These are phyloP conservation scores for Chlamydomonas incerta DNA, from an alignment of 139 green algal species.

Conservation along the genomic window DNA sequence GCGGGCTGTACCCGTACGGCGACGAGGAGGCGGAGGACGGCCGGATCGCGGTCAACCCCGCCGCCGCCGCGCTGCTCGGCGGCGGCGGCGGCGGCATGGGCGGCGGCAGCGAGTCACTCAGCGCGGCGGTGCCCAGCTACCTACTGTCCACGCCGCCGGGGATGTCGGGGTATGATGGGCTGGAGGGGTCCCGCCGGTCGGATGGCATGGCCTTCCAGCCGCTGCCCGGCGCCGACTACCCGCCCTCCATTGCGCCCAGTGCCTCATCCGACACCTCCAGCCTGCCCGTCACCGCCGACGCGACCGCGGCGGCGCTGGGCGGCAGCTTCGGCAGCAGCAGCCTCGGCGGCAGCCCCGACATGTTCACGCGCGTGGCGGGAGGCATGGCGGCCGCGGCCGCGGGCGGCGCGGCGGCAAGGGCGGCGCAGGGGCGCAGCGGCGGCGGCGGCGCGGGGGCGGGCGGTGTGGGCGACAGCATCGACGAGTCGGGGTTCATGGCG, in stretches of 20 bases:
- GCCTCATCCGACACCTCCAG: background rate
- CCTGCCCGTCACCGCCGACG: background rate
- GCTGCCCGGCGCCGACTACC: background rate
- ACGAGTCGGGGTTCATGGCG: conserved; percentile 7
- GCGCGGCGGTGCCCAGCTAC: conserved; percentile 6
- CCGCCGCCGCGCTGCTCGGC: no score
- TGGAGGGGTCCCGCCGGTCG: background rate
- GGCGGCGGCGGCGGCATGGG: no score
- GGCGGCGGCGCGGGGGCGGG: background rate
- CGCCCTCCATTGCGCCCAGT: conserved; percentile 6
- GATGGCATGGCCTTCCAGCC: conserved; percentile 15
- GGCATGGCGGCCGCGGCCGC: no score
- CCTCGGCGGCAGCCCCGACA: background rate
- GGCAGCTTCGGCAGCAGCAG: background rate
- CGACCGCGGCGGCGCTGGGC: background rate
- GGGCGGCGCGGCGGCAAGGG: background rate
- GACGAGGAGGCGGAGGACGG: no score
- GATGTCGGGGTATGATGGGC: no score
- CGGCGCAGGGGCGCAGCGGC: background rate
- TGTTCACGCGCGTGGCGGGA: no score
- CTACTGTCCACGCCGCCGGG: background rate
- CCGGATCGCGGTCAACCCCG: no score
- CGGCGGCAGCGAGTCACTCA: no score
- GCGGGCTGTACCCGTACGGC: no score
- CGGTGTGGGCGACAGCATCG: background rate